Evolutionary conservation across 768 basidiomycete genomes (phyloP).

Genomic region (Austroboletus festivus): DNA sequence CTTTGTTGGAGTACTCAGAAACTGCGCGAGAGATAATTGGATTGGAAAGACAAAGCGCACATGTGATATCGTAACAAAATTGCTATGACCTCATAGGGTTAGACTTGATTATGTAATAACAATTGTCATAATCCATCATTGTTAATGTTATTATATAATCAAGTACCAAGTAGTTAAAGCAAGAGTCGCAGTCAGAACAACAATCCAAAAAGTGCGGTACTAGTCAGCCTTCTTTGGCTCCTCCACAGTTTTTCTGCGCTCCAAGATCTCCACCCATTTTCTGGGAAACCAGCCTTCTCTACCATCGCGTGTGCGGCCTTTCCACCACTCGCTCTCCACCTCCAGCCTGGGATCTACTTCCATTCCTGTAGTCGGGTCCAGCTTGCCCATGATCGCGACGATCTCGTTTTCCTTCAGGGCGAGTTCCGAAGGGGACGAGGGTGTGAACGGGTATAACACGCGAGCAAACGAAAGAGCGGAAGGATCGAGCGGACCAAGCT

Average conservation of each 20-base stretch:
- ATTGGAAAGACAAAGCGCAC: too few species aligned
- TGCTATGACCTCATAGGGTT: too few species aligned
- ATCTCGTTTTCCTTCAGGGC: constrained; percentile 85
- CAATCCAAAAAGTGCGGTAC: background rate
- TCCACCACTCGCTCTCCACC: constrained; percentile 83
- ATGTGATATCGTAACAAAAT: too few species aligned
- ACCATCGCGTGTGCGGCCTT: constrained; percentile 87
- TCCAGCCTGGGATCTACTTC: constrained; percentile 68
- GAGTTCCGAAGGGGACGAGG: constrained; percentile 75
- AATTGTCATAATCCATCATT: too few species aligned
- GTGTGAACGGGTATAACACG: constrained; percentile 73
- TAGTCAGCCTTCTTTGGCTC: constrained; percentile 43
- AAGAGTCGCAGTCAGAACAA: too few species aligned
- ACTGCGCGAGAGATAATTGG: too few species aligned
- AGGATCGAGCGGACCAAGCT: constrained; percentile 66
- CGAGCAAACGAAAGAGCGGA: constrained; percentile 80
- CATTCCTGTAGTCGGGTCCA: constrained; percentile 64
- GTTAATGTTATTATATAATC: too few species aligned
- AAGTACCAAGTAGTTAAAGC: too few species aligned
- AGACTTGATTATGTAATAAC: too few species aligned
- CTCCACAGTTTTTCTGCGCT: constrained; percentile 37
- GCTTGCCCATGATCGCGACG: constrained; percentile 83
- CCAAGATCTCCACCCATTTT: constrained; percentile 80
- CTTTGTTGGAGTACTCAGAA: too few species aligned
- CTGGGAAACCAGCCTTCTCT: constrained; percentile 93